These are phyloP conservation scores for Monosporascus sp. DNA, from an alignment of 2,329 filamentous ascomycete species.

Conservation along the genomic window DNA sequence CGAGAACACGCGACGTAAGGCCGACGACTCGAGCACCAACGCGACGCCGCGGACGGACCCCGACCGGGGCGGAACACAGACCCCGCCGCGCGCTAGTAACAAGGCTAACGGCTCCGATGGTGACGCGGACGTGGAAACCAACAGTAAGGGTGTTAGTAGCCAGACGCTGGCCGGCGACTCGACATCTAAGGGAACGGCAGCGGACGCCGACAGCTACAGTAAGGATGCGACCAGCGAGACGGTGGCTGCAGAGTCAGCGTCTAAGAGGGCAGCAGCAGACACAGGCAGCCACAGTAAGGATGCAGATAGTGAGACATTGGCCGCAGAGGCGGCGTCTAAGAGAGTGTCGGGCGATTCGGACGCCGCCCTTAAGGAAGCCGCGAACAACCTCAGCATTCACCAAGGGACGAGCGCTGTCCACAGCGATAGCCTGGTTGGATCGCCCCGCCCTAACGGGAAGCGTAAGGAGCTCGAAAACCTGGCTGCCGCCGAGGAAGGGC, in stretches of 20 bases:
- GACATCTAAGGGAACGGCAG: slow-evolving; percentile 28
- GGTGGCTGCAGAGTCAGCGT: slow-evolving; percentile 27
- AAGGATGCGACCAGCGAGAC: slow-evolving; percentile 25
- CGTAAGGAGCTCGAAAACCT: slow-evolving; percentile 34
- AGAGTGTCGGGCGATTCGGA: slow-evolving; percentile 26
- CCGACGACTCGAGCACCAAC: slow-evolving; percentile 42
- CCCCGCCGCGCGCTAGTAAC: slow-evolving; percentile 29
- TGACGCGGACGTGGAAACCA: slow-evolving; percentile 15
- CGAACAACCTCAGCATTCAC: slow-evolving; percentile 23
- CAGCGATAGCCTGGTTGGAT: slow-evolving; percentile 24
- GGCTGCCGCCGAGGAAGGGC: slow-evolving; percentile 25
- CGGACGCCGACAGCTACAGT: slow-evolving; percentile 23
- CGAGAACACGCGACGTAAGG: slow-evolving; percentile 48
- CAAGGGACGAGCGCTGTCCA: slow-evolving; percentile 22
- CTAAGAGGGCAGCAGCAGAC: slow-evolving; percentile 22
- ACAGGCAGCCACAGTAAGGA: slow-evolving; percentile 5
- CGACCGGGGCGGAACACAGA: slow-evolving; percentile 36
- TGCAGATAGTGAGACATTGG: slow-evolving; percentile 19
- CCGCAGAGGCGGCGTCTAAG: slow-evolving; percentile 31
- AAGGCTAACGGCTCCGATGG: slow-evolving; percentile 35
- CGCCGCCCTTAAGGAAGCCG: slow-evolving; percentile 23
- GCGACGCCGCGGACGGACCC: slow-evolving; percentile 43
- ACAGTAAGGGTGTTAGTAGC: slow-evolving; percentile 16
- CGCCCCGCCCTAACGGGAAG: slow-evolving; percentile 30
- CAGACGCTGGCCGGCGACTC: slow-evolving; percentile 24